phyloP scores from a whole-genome alignment of 2,329 filamentous ascomycete genomes.

The Claviceps digitariae region DNA sequence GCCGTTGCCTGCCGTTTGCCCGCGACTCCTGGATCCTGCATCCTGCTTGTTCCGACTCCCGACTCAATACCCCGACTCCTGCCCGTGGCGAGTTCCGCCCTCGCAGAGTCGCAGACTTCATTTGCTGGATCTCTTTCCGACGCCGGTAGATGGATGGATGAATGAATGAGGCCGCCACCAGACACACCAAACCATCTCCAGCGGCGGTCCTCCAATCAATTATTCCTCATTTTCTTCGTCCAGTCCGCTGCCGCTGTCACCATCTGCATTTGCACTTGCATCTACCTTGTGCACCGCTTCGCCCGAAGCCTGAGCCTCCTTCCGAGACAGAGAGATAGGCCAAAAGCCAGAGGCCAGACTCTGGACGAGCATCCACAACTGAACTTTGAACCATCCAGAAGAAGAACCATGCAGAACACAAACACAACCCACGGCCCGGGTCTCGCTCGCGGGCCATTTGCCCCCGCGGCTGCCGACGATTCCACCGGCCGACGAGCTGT shows the following conservation, averaged over 20 bases:
- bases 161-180: background rate
- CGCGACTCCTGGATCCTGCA: no score
- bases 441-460: background rate
- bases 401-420: conserved; percentile 5
- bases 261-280: background rate
- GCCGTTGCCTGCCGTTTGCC: no score
- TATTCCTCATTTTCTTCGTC: background rate
- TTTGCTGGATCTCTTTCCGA: background rate
- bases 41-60: no score
- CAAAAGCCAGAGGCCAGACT: no score
- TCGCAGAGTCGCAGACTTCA: no score
- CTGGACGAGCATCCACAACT: background rate
- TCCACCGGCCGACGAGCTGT: conserved; percentile 21
- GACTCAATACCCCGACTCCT: no score
- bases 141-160: no score
- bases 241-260: background rate
- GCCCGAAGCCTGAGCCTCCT: background rate
- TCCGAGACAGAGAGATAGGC: no score
- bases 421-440: conserved; percentile 3
- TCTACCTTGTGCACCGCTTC: background rate
- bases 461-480: conserved; percentile 23
- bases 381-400: background rate
- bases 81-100: no score
- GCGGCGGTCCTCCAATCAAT: background rate
- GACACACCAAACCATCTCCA: no score